Percentiles rank a stretch among this genome's conserved stretches.
Evolutionary conservation across 495 filamentous ascomycete genomes (phyloP).

Genomic region (Durotheca rogersii): DNA sequence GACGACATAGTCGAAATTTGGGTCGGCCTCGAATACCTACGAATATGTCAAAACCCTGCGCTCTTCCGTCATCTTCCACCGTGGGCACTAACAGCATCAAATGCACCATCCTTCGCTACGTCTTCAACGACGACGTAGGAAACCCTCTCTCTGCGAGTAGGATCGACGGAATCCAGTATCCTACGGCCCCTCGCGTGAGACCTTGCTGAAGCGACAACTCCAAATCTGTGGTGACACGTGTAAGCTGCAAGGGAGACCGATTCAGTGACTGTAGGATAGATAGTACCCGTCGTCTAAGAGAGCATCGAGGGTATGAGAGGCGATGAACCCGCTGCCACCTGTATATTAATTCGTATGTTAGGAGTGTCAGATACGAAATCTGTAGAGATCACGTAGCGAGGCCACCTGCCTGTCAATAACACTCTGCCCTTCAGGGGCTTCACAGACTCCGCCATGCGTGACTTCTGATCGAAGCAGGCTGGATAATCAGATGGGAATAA

Average conservation of each 20-base stretch:
- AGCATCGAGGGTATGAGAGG: conserved; percentile 28
- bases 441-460: conserved; percentile 4
- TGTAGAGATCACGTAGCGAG: neutral
- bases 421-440: conserved; percentile 15
- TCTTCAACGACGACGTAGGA: conserved; percentile 41
- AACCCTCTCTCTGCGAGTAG: conserved; percentile 11
- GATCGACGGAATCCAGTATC: conserved; percentile 35
- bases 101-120: conserved; percentile 36
- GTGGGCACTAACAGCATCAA: conserved; percentile 34
- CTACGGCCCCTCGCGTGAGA: conserved; percentile 42
- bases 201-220: conserved; percentile 42
- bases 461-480: neutral
- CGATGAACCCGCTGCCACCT: conserved; percentile 33
- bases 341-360: neutral
- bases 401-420: conserved; percentile 22
- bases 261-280: neutral
- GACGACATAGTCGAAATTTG: conserved; percentile 42
- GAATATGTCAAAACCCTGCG: too few species aligned
- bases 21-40: conserved; percentile 30
- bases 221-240: conserved; percentile 31
- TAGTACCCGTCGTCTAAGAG: conserved; percentile 22
- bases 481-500: neutral
- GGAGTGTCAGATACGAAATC: neutral
- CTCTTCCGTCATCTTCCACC: too few species aligned
- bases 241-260: neutral